Evolutionary conservation across 2,329 filamentous ascomycete species (phyloP), one percentile per base, ranked within the genome.

Genomic region (Aspergillus sp.): DNA sequence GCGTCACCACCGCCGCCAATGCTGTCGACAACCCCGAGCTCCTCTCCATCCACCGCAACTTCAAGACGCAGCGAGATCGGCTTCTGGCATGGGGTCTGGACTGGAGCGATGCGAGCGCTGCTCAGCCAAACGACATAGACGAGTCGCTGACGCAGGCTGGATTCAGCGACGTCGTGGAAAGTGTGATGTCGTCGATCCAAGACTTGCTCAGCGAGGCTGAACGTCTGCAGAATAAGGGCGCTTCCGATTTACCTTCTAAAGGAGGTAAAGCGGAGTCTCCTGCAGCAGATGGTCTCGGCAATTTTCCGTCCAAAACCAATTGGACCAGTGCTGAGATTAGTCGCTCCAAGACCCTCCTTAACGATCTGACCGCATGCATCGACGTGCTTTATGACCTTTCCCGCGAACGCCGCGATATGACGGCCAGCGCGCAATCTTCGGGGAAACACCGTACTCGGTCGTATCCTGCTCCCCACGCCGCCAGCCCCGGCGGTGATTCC

Each of bases 311-410:
- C n/a, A 77, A 75, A 62, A 72, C 71, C 11, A 70, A 74, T 44
- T 79, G 78, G 79, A 79, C 78, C 49, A 75, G 77, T 56, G 79
- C 77, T 49, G 81, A 84, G 72, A 82, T 83, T 51, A 73, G 73
- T 40, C 79, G 82, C 54, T 86, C 85, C 54, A 80, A 83, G 61
- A 79, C 80, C 39, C 75, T 88, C n/a, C 75, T 87, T 59, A 79
- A 78, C 53, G 83, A 88, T 61, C 71, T 88, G 57, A 86, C 83
- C 7, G 80, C 79, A 4, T 86, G 83, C 49, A 87, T 88, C 64
- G 86, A 88, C 71, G 84, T 83, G 0, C 77, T 88, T 20, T 88
- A 87, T 67, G 83, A 86, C 64, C 74, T 88, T n/a, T 86, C 84
- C 5, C 75, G 80, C 51, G 82, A 82, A 27, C 77, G 83, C 24